Evolutionary conservation across 1,284 basidiomycete species (phyloP), one percentile per base, ranked within the genome.

Genomic region (Cutaneotrichosporon mucoides): DNA sequence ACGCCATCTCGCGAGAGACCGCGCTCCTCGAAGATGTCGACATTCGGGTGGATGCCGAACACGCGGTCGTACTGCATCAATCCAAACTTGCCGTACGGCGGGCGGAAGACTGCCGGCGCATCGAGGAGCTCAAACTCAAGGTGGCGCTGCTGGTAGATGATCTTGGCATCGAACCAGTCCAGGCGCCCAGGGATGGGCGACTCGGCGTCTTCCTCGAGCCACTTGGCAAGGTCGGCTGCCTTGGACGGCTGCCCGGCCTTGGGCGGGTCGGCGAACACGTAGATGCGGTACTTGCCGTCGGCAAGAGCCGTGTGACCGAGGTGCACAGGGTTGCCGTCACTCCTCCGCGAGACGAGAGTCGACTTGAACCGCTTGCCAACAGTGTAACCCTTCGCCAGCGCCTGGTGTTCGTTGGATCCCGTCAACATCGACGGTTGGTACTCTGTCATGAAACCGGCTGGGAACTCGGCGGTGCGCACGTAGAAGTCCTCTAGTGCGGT

Each of bases 281-380:
- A 58, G 51, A 58, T 58, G 11, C 51, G 51, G 15, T 38, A 58
- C 51, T 58, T 48, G 51, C 57, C 57, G 52, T 58, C 57, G 4
- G 57, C 57, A 35, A 35, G 57, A 3, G 57, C 57, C 3, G n/a
- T 16, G 57, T 58, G 57, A 41, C 57, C 57, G 5, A 57, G 44
- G 33, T 57, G 43, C 2, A 55, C 36, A 9, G 43, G 36, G 42
- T 57, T 38, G 48, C 38, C 57, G 57, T 58, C 57, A 8, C 43
- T 55, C 2, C 45, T 15, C 13, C 68, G 66, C 47, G 61, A 86
- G 84, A 77, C 75, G 43, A 13, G 55, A 40, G 50, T 55, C 50
- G 64, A 62, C 43, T 59, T 60, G 61, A 62, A 66, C 34, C 60
- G 60, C 44, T 56, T 61, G 46, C 56, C 51, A 50, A 53, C 56